Conservation (phyloP, 208 protist genomes). For the Leishmania lainsoni region DNA sequence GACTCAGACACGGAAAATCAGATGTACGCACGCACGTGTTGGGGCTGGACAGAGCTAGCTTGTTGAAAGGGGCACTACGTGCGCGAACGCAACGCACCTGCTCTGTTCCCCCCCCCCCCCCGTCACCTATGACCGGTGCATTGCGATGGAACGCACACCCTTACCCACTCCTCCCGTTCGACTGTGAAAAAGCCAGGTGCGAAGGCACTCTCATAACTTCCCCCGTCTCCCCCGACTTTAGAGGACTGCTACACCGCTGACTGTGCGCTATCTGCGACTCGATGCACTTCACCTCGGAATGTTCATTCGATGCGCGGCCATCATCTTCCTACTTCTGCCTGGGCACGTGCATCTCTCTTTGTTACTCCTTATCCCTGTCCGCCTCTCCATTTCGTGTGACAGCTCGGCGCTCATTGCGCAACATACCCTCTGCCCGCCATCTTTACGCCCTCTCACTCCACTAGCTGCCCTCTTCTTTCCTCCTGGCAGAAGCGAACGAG, state of each 20-base stretch:
- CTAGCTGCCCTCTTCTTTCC: not conserved
- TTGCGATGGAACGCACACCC: not conserved
- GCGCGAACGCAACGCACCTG: not conserved
- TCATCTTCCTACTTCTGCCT: not conserved
- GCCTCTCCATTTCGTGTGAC: not conserved
- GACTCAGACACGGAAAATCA: constrained; percentile 17
- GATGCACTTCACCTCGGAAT: not conserved
- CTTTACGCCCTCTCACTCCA: not conserved
- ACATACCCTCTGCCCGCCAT: not conserved
- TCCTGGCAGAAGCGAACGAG: not conserved
- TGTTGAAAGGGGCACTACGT: not conserved
- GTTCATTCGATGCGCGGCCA: not conserved
- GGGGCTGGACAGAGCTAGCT: not conserved
- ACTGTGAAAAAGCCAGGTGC: not conserved
- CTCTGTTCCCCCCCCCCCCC: not conserved
- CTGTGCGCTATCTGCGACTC: not conserved
- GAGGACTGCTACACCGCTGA: not conserved
- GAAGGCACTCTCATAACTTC: not conserved
- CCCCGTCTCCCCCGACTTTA: not conserved
- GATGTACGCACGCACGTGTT: constrained; percentile 15
- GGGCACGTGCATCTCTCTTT: not conserved
- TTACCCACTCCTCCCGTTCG: not conserved
- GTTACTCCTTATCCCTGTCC: not conserved
- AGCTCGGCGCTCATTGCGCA: not conserved
- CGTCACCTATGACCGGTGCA: not conserved